These are phyloP conservation scores for Neonectria hederae DNA, from an alignment of 2,329 filamentous ascomycete genomes.

Conservation along the genomic window DNA sequence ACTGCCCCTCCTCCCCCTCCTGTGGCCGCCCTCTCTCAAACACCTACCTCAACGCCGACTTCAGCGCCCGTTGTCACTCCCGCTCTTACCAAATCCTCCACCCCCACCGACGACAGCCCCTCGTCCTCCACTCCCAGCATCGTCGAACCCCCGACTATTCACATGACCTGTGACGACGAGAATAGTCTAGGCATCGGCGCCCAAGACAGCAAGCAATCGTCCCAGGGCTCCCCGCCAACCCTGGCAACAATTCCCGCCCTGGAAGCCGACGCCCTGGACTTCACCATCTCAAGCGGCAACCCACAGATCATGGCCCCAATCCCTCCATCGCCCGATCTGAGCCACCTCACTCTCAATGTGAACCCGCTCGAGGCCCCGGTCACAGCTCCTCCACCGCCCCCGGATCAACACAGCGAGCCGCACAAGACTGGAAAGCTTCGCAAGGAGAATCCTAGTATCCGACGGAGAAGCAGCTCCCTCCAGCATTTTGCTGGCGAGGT, in stretches of 20 bases:
- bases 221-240: conserved; percentile 29
- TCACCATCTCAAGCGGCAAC: conserved; percentile 32
- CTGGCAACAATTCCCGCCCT: conserved; percentile 22
- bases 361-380: conserved; percentile 17
- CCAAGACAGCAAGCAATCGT: conserved; percentile 16
- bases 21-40: conserved; percentile 26
- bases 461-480: conserved; percentile 48
- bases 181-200: conserved; percentile 29
- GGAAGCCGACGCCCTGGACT: conserved; percentile 33
- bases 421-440: conserved; percentile 43
- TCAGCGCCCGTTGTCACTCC: conserved; percentile 28
- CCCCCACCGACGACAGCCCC: conserved; percentile 39
- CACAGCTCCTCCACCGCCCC: conserved; percentile 1
- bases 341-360: conserved; percentile 36
- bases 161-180: conserved; percentile 33
- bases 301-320: conserved; percentile 44
- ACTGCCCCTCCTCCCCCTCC: conserved; percentile 37
- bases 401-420: conserved; percentile 30
- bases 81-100: conserved; percentile 39
- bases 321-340: conserved; percentile 43
- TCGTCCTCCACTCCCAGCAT: conserved; percentile 39
- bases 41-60: conserved; percentile 25
- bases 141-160: conserved; percentile 32
- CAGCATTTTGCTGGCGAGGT: conserved; percentile 36
- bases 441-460: conserved; percentile 42